These are phyloP conservation scores for Diaporthe vaccinii DNA, from an alignment of 2,329 filamentous ascomycete species.

Conservation along the genomic window DNA sequence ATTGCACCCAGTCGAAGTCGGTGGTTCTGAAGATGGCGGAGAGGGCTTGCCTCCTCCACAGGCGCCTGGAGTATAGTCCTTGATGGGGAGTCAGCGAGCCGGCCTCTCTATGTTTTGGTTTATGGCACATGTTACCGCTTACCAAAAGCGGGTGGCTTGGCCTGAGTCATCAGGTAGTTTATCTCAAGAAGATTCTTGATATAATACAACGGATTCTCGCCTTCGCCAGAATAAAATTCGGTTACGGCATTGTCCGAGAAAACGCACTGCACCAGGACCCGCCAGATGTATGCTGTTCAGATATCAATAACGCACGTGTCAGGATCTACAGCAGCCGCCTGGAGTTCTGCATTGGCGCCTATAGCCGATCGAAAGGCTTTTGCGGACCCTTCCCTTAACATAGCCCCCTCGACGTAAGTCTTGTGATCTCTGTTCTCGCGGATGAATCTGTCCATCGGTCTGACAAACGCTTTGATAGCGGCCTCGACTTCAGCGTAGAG, in stretches of 20 bases:
- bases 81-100: not conserved
- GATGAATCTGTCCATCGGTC: not conserved
- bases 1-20: not conserved
- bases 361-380: not conserved
- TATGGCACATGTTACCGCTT: not conserved
- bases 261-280: not conserved
- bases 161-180: not conserved
- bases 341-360: not conserved
- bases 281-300: not conserved
- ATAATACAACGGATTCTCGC: not conserved
- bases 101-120: no score
- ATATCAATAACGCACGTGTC: not conserved
- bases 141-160: not conserved
- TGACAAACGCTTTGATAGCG: not conserved
- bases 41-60: not conserved
- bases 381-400: not conserved
- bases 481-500: not conserved
- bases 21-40: not conserved
- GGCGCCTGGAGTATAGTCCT: not conserved
- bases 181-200: not conserved
- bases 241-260: not conserved
- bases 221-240: not conserved
- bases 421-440: not conserved
- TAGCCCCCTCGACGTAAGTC: not conserved
- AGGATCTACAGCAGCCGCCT: not conserved